These are phyloP conservation scores for Cystofilobasidium ferigula DNA, from an alignment of 768 basidiomycete genomes.

Conservation along the genomic window DNA sequence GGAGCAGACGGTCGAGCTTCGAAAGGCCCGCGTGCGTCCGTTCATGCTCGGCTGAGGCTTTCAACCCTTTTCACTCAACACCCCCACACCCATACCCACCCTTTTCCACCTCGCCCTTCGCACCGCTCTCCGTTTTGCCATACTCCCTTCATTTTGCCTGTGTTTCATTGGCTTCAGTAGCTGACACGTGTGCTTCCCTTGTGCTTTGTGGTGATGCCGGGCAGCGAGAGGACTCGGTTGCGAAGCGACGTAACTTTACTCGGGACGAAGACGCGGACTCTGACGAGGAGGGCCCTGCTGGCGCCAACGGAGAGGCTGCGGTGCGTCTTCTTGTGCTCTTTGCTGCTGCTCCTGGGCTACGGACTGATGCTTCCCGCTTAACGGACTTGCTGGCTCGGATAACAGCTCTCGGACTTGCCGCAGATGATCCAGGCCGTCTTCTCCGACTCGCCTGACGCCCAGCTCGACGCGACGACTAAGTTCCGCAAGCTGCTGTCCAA, in stretches of 20 bases:
- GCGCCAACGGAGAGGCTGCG: constrained; percentile 19
- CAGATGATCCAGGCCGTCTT: constrained; percentile 83
- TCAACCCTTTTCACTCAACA: background rate
- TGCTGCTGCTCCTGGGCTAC: background rate
- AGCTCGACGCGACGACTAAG: constrained; percentile 93
- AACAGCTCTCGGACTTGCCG: constrained; percentile 56
- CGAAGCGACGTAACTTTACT: constrained; percentile 89
- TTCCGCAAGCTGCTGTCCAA: constrained; percentile 97
- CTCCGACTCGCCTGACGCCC: constrained; percentile 77
- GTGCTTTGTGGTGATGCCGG: background rate
- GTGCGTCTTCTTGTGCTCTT: constrained; percentile 12
- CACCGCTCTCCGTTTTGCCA: background rate
- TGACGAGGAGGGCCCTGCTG: constrained; percentile 68
- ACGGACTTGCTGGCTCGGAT: background rate
- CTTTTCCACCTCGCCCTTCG: background rate
- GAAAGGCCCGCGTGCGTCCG: constrained; percentile 64
- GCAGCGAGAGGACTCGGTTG: constrained; percentile 86
- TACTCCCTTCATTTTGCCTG: background rate
- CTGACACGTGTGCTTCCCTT: background rate
- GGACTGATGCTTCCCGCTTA: background rate
- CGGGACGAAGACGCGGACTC: constrained; percentile 53
- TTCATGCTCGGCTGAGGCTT: background rate
- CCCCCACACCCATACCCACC: no score
- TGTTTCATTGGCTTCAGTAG: background rate
- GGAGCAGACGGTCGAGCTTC: constrained; percentile 97